Percentiles rank a stretch among this genome's conserved stretches.
Evolutionary conservation across 1,284 basidiomycete species (phyloP).

Genomic region (Pisolithus thermaeus): DNA sequence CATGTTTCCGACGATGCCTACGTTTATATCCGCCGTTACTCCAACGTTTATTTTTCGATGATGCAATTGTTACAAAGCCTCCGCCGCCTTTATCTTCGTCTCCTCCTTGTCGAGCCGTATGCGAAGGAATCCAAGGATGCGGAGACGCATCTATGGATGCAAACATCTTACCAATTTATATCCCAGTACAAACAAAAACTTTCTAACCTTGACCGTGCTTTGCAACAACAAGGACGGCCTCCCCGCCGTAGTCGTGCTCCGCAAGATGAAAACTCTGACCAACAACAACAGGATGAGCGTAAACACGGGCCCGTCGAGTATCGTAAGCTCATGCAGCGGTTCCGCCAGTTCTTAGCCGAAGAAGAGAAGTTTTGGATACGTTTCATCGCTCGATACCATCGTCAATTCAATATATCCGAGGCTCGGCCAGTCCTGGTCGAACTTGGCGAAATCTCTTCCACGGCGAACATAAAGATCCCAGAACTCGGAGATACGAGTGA

Average conservation of each 20-base stretch:
- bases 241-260: slow-evolving; percentile 28
- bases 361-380: slow-evolving; percentile 88
- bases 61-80: slow-evolving; percentile 42
- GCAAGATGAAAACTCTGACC: slow-evolving; percentile 25
- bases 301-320: slow-evolving; percentile 65
- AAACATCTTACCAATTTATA: slow-evolving; percentile 87
- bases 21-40: no score
- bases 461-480: slow-evolving; percentile 24
- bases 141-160: slow-evolving; percentile 85
- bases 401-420: slow-evolving; percentile 61
- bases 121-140: slow-evolving; percentile 74
- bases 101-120: slow-evolving; percentile 73
- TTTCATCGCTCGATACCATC: slow-evolving; percentile 66
- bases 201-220: slow-evolving; percentile 56
- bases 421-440: slow-evolving; percentile 49
- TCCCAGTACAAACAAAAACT: slow-evolving; percentile 77
- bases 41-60: neutral
- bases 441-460: slow-evolving; percentile 43
- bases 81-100: slow-evolving; percentile 67
- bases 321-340: slow-evolving; percentile 81
- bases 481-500: slow-evolving; percentile 29
- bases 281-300: slow-evolving; percentile 11
- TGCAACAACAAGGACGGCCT: slow-evolving; percentile 43
- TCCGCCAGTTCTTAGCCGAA: slow-evolving; percentile 78
- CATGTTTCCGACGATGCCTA: no score